Percentiles rank a stretch among this genome's conserved stretches.
Conservation (phyloP, 1,139 yeast genomes). For the Chernovozyma sophiae-reginae region DNA sequence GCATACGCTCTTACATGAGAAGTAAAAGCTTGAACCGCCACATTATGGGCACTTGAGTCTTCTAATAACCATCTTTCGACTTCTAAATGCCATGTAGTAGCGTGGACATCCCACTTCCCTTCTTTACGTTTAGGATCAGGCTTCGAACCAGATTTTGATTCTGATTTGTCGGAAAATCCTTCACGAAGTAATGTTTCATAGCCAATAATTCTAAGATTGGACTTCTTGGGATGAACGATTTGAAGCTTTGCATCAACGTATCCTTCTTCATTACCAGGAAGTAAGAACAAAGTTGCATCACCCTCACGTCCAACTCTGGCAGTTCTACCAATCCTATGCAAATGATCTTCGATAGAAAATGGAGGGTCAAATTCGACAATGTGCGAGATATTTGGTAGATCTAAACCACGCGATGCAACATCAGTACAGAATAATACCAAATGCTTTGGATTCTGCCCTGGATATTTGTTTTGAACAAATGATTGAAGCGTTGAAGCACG, state of each 20-base stretch:
- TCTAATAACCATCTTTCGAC: slow-evolving; percentile 85
- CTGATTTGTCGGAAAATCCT: slow-evolving; percentile 50
- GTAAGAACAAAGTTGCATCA: slow-evolving; percentile 63
- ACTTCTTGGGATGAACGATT: slow-evolving; percentile 59
- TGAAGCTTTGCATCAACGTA: slow-evolving; percentile 56
- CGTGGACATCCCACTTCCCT: slow-evolving; percentile 84
- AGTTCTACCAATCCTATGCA: slow-evolving; percentile 71
- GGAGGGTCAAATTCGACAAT: slow-evolving; percentile 71
- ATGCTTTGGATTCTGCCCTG: slow-evolving; percentile 30
- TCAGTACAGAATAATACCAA: slow-evolving; percentile 78
- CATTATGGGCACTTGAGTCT: slow-evolving; percentile 53
- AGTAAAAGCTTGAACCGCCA: slow-evolving; percentile 73
- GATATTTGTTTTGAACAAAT: slow-evolving; percentile 41
- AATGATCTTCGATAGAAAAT: slow-evolving; percentile 64
- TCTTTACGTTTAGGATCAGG: slow-evolving; percentile 29
- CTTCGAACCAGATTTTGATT: slow-evolving; percentile 11
- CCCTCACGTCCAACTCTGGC: slow-evolving; percentile 72
- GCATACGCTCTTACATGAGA: slow-evolving; percentile 94
- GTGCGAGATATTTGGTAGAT: slow-evolving; percentile 60
- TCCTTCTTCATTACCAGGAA: slow-evolving; percentile 86
- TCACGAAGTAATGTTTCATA: slow-evolving; percentile 53
- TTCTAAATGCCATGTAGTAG: slow-evolving; percentile 93
- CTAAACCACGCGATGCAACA: slow-evolving; percentile 72
- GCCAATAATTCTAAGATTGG: slow-evolving; percentile 29
- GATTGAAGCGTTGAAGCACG: slow-evolving; percentile 73